Evolutionary conservation across 768 basidiomycete genomes (phyloP).

Genomic region (Tylopilus plumbeoviolaceoides): DNA sequence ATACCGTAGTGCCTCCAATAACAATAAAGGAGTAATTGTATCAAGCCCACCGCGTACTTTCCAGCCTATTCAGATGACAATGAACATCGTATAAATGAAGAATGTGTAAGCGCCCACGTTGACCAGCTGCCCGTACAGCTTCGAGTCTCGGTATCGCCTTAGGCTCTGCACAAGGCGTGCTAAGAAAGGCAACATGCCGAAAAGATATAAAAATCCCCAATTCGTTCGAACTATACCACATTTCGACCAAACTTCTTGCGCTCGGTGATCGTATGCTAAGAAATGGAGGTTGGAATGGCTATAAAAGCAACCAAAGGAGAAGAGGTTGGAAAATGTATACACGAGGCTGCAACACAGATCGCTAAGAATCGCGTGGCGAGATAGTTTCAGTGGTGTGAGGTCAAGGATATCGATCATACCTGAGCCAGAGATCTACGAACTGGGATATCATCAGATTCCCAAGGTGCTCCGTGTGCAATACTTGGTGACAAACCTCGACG

Average conservation of each 20-base stretch:
- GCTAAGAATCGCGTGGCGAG: conserved; percentile 34
- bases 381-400: neutral
- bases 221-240: conserved; percentile 39
- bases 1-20: conserved; percentile 71
- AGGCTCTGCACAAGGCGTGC: conserved; percentile 83
- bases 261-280: conserved; percentile 24
- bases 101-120: conserved; percentile 54
- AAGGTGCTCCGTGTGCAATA: neutral
- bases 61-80: conserved; percentile 55
- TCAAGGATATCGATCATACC: conserved; percentile 40
- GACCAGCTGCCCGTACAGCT: conserved; percentile 70
- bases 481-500: conserved; percentile 58
- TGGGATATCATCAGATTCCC: conserved; percentile 23
- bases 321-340: conserved; percentile 71
- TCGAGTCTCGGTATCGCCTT: conserved; percentile 82
- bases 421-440: conserved; percentile 90
- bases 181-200: conserved; percentile 64
- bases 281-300: conserved; percentile 13
- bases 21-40: conserved; percentile 65
- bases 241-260: conserved; percentile 43
- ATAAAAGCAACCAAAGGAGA: conserved; percentile 74
- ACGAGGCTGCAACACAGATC: conserved; percentile 81
- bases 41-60: conserved; percentile 71
- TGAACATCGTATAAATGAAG: neutral
- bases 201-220: conserved; percentile 62